Evolutionary conservation across 2,329 filamentous ascomycete genomes (phyloP).

Genomic region (Fusarium albidum): DNA sequence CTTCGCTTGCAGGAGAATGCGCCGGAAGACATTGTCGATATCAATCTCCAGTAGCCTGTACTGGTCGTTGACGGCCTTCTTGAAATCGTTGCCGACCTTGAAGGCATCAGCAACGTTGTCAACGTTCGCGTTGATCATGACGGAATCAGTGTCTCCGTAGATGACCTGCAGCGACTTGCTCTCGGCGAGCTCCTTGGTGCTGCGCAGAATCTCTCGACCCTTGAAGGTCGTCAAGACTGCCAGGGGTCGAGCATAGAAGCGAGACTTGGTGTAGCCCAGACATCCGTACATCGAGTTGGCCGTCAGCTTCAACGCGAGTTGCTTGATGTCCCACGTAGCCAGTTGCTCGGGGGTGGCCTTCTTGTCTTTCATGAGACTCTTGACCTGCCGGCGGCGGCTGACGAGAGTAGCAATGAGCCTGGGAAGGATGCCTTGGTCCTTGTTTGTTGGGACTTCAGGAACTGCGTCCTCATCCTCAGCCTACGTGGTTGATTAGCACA

Average conservation of each 20-base stretch:
- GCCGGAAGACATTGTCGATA: constrained; percentile 96
- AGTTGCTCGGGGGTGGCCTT: constrained; percentile 85
- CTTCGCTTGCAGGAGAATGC: constrained; percentile 93
- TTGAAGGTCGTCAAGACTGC: constrained; percentile 97
- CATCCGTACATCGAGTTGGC: constrained; percentile 99
- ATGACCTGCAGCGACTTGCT: constrained; percentile 92
- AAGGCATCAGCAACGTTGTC: constrained; percentile 91
- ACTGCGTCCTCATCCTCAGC: constrained; percentile 83
- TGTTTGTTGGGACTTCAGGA: constrained; percentile 82
- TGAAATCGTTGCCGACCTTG: constrained; percentile 94
- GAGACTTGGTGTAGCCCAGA: constrained; percentile 94
- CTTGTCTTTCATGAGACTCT: constrained; percentile 96
- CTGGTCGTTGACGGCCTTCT: constrained; percentile 90
- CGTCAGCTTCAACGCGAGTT: constrained; percentile 94
- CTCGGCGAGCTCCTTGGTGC: constrained; percentile 95
- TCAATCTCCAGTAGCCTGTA: constrained; percentile 96
- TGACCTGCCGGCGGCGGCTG: constrained; percentile 87
- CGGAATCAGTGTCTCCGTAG: constrained; percentile 98
- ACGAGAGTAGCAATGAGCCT: constrained; percentile 93
- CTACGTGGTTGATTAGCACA: constrained; percentile 43
- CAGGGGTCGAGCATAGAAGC: constrained; percentile 94
- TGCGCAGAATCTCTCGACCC: constrained; percentile 94
- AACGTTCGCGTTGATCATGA: constrained; percentile 99
- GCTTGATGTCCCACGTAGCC: constrained; percentile 97
- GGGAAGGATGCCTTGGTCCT: constrained; percentile 86